Conservation (phyloP, 2,329 filamentous ascomycete genomes). For the Penicillium occitanis region DNA sequence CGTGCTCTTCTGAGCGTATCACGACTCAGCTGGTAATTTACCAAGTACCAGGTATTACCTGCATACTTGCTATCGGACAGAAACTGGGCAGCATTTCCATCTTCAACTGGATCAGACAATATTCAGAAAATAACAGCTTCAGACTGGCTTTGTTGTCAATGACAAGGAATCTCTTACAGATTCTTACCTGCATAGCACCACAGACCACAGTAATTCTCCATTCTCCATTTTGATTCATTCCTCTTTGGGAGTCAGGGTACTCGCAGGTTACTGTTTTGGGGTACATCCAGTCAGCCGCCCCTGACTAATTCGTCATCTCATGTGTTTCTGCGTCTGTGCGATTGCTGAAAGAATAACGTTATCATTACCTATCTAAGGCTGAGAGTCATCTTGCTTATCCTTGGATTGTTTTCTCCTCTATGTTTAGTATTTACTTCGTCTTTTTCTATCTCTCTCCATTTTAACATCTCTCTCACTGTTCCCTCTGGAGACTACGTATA, state of each 20-base stretch:
- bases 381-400: neutral
- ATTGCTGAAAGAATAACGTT: neutral
- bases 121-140: neutral
- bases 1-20: neutral
- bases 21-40: neutral
- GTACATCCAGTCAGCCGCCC: conserved; percentile 1
- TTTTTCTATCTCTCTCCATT: neutral
- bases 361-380: conserved; percentile 6
- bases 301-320: conserved; percentile 6
- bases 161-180: neutral
- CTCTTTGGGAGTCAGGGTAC: neutral
- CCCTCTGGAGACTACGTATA: neutral
- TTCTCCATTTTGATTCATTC: neutral
- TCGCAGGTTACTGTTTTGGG: neutral
- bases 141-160: neutral
- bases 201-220: too few species aligned
- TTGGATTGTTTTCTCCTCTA: neutral
- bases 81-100: conserved; percentile 5
- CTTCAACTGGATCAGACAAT: neutral
- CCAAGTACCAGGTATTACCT: neutral
- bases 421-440: neutral
- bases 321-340: neutral
- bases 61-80: neutral
- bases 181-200: neutral
- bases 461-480: neutral